Percentiles rank a stretch among this genome's conserved stretches.
Evolutionary conservation across 2,329 filamentous ascomycete species (phyloP).

Genomic region (Zalaria sp.): DNA sequence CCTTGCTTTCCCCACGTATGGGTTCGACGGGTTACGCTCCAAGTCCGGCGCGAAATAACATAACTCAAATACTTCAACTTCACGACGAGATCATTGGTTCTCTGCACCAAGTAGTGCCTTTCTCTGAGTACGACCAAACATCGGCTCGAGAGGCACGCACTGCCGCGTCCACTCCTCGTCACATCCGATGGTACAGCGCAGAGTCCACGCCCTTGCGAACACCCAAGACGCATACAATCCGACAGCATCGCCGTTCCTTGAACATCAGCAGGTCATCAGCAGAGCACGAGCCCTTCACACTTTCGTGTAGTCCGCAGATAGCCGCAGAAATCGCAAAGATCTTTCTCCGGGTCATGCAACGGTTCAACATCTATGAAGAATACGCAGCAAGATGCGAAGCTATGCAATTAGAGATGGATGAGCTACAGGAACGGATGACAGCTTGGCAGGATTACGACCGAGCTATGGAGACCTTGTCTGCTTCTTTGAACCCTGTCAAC

Average conservation of each 20-base stretch:
- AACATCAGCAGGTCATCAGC: slow-evolving; percentile 26
- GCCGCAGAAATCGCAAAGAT: slow-evolving; percentile 39
- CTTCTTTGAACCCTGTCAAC: slow-evolving; percentile 57
- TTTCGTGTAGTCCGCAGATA: slow-evolving; percentile 38
- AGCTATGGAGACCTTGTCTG: slow-evolving; percentile 71
- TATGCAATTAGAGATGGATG: slow-evolving; percentile 63
- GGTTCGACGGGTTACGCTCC: slow-evolving; percentile 13
- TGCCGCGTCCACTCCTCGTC: slow-evolving; percentile 18
- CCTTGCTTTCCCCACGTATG: slow-evolving; percentile 17
- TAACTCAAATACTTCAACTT: slow-evolving; percentile 60
- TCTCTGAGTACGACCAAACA: slow-evolving; percentile 37
- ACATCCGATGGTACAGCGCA: slow-evolving; percentile 33
- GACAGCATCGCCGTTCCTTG: slow-evolving; percentile 28
- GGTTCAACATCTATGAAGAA: slow-evolving; percentile 79
- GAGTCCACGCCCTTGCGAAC: slow-evolving; percentile 27
- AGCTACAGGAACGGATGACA: slow-evolving; percentile 50
- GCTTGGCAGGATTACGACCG: slow-evolving; percentile 71
- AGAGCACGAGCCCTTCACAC: slow-evolving; percentile 19
- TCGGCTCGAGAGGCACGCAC: slow-evolving; percentile 5
- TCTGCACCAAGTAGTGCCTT: slow-evolving; percentile 56
- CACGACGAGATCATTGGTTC: slow-evolving; percentile 71
- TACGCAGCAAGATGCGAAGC: slow-evolving; percentile 83
- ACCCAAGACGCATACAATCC: slow-evolving; percentile 4
- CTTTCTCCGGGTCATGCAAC: slow-evolving; percentile 47
- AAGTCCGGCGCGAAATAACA: slow-evolving; percentile 14